phyloP scores from a whole-genome alignment of 495 filamentous ascomycete species.

The Venustampulla echinocandica region DNA sequence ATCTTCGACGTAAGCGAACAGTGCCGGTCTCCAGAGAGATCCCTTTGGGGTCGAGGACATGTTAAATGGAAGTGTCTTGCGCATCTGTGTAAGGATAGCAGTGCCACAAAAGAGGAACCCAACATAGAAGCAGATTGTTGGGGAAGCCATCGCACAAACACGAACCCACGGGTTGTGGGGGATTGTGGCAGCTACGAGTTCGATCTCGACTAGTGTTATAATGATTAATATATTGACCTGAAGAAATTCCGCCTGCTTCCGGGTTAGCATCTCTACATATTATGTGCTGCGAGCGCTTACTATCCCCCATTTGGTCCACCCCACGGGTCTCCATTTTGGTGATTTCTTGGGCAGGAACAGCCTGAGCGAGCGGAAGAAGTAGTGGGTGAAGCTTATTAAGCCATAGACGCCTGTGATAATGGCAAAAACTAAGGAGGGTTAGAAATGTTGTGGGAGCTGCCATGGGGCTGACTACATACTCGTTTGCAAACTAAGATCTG shows the following conservation, averaged over 20 bases:
- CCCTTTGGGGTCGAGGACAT: constrained; percentile 18
- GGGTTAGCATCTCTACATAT: not conserved
- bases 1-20: constrained; percentile 13
- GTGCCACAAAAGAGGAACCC: constrained; percentile 14
- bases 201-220: constrained; percentile 14
- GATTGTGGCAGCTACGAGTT: constrained; percentile 10
- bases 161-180: constrained; percentile 12
- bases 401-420: constrained; percentile 18
- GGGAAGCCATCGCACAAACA: constrained; percentile 16
- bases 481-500: constrained; percentile 11
- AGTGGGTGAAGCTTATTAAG: constrained; percentile 17
- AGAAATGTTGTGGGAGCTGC: not conserved
- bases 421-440: constrained; percentile 10
- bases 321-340: constrained; percentile 14
- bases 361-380: constrained; percentile 13
- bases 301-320: constrained; percentile 19
- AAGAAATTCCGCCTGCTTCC: constrained; percentile 15
- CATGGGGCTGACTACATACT: not conserved
- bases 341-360: constrained; percentile 10
- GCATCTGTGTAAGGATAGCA: constrained; percentile 10
- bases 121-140: constrained; percentile 20
- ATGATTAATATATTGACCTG: constrained; percentile 16
- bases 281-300: constrained; percentile 4
- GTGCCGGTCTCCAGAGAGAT: constrained; percentile 14
- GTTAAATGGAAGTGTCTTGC: constrained; percentile 13